phyloP scores from a whole-genome alignment of 2,329 filamentous ascomycete genomes.

The Fusarium mexicanum region DNA sequence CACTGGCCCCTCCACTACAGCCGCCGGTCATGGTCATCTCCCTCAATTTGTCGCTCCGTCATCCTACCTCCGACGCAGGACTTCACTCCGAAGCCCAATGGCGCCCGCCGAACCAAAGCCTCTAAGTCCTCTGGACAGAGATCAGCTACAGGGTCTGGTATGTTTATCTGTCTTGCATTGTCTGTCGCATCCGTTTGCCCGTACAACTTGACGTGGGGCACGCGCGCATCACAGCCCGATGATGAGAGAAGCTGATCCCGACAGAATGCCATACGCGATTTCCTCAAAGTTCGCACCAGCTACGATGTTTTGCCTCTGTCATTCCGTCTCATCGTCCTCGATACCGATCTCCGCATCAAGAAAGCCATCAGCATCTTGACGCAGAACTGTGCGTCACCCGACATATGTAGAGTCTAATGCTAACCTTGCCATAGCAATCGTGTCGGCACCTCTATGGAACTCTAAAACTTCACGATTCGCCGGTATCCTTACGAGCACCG shows the following conservation, averaged over 20 bases:
- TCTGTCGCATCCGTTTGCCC: conserved; percentile 21
- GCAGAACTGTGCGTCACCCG: conserved; percentile 78
- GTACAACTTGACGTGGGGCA: conserved; percentile 35
- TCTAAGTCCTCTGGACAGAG: conserved; percentile 73
- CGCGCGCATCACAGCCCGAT: conserved; percentile 10
- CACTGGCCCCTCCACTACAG: conserved; percentile 37
- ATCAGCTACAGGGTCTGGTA: conserved; percentile 82
- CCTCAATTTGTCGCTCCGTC: conserved; percentile 69
- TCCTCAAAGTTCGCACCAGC: conserved; percentile 94
- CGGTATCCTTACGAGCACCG: conserved; percentile 91
- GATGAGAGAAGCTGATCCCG: conserved; percentile 17
- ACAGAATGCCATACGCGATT: conserved; percentile 91
- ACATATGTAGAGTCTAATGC: conserved; percentile 10
- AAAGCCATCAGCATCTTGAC: conserved; percentile 96
- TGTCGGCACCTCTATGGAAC: conserved; percentile 97
- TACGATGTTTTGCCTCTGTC: conserved; percentile 98
- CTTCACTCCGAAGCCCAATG: conserved; percentile 49
- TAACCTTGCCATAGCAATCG: conserved; percentile 74
- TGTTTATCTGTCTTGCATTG: conserved; percentile 46
- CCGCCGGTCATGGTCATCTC: conserved; percentile 47
- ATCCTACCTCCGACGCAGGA: conserved; percentile 62
- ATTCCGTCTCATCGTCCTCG: conserved; percentile 94
- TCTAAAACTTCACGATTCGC: conserved; percentile 93
- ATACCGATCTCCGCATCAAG: conserved; percentile 93
- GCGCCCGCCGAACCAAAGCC: conserved; percentile 52